phyloP scores from a whole-genome alignment of 139 green algal species.

The Closterium sp. region DNA sequence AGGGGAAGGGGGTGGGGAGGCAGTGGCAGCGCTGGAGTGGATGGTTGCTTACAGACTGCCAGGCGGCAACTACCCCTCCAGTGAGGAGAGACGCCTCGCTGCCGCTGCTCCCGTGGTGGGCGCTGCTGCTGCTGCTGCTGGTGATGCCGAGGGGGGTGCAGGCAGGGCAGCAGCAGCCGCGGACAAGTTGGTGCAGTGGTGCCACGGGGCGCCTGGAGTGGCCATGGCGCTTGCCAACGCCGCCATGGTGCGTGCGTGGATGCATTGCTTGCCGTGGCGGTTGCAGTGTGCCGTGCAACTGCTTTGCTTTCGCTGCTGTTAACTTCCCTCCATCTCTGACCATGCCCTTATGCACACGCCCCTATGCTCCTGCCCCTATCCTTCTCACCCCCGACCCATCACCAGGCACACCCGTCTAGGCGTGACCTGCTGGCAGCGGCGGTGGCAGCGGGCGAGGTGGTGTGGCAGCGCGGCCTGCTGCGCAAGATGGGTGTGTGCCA shows the following conservation, averaged over 20 bases:
- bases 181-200: constrained; percentile 49
- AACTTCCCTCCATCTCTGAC: background rate
- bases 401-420: background rate
- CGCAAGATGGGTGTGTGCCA: constrained; percentile 46
- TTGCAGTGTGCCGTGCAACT: background rate
- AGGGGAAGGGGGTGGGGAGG: background rate
- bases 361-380: background rate
- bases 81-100: constrained; percentile 1
- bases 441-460: constrained; percentile 35
- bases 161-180: background rate
- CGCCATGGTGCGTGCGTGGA: background rate
- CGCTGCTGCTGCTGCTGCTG: no score
- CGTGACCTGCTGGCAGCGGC: constrained; percentile 34
- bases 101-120: background rate
- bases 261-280: background rate
- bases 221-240: constrained; percentile 31
- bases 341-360: background rate
- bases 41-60: constrained; percentile 4
- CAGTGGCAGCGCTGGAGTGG: background rate
- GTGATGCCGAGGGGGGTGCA: background rate
- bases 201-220: constrained; percentile 42
- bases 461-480: constrained; percentile 51
- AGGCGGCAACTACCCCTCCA: constrained; percentile 43
- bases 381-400: background rate
- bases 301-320: background rate